Percentiles rank a stretch among this genome's conserved stretches.
phyloP scores from a whole-genome alignment of 2,329 filamentous ascomycete genomes.

The Penicillium janthinellum region DNA sequence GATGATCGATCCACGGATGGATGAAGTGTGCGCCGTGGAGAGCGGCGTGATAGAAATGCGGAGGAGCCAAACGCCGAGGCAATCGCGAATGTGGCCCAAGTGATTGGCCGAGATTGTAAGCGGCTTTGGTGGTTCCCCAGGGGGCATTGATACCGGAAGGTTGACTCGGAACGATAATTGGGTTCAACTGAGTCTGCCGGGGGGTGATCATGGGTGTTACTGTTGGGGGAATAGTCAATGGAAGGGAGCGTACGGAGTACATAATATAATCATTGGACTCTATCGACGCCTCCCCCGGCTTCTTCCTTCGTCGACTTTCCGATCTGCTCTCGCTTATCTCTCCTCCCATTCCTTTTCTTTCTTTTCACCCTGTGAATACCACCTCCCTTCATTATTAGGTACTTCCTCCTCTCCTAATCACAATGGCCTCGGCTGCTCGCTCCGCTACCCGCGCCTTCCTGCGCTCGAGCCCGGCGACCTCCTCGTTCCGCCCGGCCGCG shows the following conservation, averaged over 20 bases:
- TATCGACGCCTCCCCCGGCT: conserved; percentile 13
- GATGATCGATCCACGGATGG: background rate
- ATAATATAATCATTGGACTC: background rate
- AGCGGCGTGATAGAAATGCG: conserved; percentile 11
- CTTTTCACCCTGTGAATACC: conserved; percentile 3
- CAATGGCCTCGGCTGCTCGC: conserved; percentile 47
- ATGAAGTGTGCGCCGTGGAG: background rate
- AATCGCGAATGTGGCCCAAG: conserved; percentile 14
- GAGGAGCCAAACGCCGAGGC: conserved; percentile 19
- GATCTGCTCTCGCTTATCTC: conserved; percentile 8
- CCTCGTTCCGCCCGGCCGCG: conserved; percentile 45
- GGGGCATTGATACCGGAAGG: background rate
- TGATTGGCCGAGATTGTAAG: conserved; percentile 21
- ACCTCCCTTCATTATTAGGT: background rate
- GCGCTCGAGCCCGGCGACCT: conserved; percentile 41
- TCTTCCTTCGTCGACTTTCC: conserved; percentile 12
- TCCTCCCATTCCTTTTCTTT: conserved; percentile 10
- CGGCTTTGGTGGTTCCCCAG: conserved; percentile 8
- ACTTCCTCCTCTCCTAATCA: conserved; percentile 16
- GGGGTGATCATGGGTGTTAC: background rate
- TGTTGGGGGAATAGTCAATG: background rate
- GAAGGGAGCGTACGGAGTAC: background rate
- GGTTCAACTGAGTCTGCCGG: no score
- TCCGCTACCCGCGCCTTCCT: conserved; percentile 46
- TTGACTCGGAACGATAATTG: background rate